These are phyloP conservation scores for Colletotrichum incanum DNA, from an alignment of 2,329 filamentous ascomycete genomes.

Conservation along the genomic window DNA sequence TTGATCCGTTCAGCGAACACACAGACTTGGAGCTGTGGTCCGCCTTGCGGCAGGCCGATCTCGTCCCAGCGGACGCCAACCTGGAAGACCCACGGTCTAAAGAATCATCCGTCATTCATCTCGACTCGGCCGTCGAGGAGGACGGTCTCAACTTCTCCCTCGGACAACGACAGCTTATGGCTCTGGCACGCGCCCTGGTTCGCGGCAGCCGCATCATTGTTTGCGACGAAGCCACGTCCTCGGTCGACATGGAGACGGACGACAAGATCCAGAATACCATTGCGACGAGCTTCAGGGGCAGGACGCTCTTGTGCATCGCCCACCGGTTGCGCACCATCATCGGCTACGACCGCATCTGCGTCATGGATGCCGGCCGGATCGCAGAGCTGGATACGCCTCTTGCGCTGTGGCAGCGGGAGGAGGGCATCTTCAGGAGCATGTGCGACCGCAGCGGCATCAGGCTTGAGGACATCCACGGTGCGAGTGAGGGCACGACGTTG, in stretches of 20 bases:
- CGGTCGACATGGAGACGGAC: conserved; percentile 96
- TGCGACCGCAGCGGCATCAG: conserved; percentile 88
- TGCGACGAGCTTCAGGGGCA: conserved; percentile 85
- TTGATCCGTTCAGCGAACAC: conserved; percentile 87
- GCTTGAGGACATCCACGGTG: conserved; percentile 66
- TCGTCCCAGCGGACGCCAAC: conserved; percentile 67
- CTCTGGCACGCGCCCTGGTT: conserved; percentile 90
- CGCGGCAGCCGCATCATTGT: conserved; percentile 92
- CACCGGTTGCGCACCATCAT: conserved; percentile 94
- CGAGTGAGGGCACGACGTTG: conserved; percentile 54
- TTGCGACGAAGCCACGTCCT: conserved; percentile 95
- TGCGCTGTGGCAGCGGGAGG: conserved; percentile 76
- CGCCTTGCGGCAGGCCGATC: conserved; percentile 82
- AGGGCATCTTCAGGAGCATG: conserved; percentile 90
- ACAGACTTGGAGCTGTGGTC: conserved; percentile 84
- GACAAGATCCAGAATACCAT: conserved; percentile 95
- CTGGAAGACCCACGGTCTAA: conserved; percentile 45
- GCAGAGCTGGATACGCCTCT: conserved; percentile 88
- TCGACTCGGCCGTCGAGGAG: conserved; percentile 90
- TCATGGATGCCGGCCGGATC: conserved; percentile 93
- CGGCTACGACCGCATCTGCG: conserved; percentile 94
- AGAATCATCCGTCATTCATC: conserved; percentile 76
- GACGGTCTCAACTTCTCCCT: conserved; percentile 97
- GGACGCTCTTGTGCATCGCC: conserved; percentile 92
- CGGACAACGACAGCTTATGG: conserved; percentile 95